Evolutionary conservation across 805 yeast species (phyloP).

Genomic region (Priceomyces carsonii): DNA sequence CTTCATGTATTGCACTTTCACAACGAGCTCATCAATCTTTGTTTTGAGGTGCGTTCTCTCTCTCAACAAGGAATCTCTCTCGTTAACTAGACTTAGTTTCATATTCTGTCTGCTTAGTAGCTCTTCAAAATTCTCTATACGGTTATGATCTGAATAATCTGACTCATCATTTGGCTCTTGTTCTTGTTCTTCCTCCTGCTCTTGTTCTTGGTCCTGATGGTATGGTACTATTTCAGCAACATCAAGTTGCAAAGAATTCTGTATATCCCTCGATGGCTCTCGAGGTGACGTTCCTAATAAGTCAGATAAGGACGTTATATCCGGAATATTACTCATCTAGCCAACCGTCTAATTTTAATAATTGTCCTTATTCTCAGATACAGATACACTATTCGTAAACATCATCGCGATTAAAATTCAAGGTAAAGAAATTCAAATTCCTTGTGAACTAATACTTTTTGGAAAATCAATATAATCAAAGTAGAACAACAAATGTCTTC

Average conservation of each 20-base stretch:
- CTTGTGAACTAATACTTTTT: too few relatives aligned
- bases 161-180: conserved; percentile 1
- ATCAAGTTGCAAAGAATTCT: conserved; percentile 7
- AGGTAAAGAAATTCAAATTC: too few relatives aligned
- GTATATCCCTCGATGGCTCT: conserved; percentile 3
- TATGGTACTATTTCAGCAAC: conserved; percentile 3
- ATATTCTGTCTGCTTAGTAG: conserved; percentile 14
- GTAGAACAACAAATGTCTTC: conserved; percentile 43
- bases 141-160: conserved; percentile 5
- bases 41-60: conserved; percentile 15
- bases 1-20: conserved; percentile 13
- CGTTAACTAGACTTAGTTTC: conserved; percentile 15
- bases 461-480: too few relatives aligned
- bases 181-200: neutral
- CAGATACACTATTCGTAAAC: too few relatives aligned
- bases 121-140: conserved; percentile 6
- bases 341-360: too few relatives aligned
- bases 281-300: conserved; percentile 24
- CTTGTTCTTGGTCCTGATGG: neutral
- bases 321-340: conserved; percentile 25
- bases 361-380: too few relatives aligned
- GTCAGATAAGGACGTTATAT: conserved; percentile 27
- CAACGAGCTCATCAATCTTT: conserved; percentile 16
- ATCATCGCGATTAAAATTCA: too few relatives aligned
- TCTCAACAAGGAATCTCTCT: conserved; percentile 19